Base-by-base conservation (phyloP, 768 basidiomycete genomes). In the Agaricus sinodeliciosus region DNA sequence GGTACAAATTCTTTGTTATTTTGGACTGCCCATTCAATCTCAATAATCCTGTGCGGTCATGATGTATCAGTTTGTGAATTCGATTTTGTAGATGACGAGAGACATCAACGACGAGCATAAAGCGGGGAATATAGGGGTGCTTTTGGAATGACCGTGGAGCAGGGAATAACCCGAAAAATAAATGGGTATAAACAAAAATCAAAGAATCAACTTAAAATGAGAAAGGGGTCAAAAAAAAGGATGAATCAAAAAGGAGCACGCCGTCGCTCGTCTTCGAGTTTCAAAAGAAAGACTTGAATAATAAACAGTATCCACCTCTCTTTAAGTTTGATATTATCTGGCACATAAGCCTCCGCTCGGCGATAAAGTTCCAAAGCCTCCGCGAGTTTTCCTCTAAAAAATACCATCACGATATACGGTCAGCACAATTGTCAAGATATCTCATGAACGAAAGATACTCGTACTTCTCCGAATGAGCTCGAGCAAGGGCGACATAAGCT, bases 251-350 rank as follows among this genome's bases (percentile, higher is more conserved):
- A 3, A 22, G 22, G 22, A 22, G 3, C 3, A 22, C 59, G 16
- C 35, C 51, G 51, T 47, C 45, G 51, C 47, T 53, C 51, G 26
- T 27, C 36, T 36, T 53, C 51, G 27, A 53, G 44, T 68, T 75
- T 75, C 74, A 76, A 76, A 65, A 82, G 69, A 63, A 82, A 84
- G 64, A 84, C 77, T 67, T 81, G 72, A 64, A 82, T 67, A 67
- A 85, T 69, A 67, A 83, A 85, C 73, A 80, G 76, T 75, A 83
- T 83, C 79, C 77, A 91, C 90, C 90, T 87, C 76, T 88, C 87
- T 78, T 84, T 81, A 45, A 93, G 76, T 66, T 89, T 91, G 68
- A 80, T 66, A 62, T 93, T 92, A 54, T 90, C 85, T n/a, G 90
- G 90, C 44, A 90, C 87, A 58, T 90, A 91, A 4, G 76, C 75